Conservation (phyloP, 2,329 filamentous ascomycete species). For the Verticillium nonalfalfae region DNA sequence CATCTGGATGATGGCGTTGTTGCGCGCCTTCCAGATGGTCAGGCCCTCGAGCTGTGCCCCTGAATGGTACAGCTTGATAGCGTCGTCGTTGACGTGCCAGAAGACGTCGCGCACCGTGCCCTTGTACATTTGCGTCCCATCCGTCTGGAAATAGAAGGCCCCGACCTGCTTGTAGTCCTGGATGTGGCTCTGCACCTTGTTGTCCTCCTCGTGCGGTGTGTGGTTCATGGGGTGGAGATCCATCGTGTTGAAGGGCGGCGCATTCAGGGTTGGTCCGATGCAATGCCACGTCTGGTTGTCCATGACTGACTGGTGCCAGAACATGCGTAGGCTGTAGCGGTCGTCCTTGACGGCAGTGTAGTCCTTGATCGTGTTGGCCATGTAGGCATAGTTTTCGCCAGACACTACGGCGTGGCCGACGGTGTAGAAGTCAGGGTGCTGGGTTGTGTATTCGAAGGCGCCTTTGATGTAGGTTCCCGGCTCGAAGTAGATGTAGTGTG, state of each 20-base stretch:
- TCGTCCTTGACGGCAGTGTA: slow-evolving; percentile 22
- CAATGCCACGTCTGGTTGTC: slow-evolving; percentile 17
- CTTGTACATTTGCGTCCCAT: slow-evolving; percentile 26
- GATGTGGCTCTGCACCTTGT: slow-evolving; percentile 12
- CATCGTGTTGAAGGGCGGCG: slow-evolving; percentile 29
- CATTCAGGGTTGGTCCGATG: slow-evolving; percentile 21
- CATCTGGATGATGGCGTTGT: slow-evolving; percentile 25
- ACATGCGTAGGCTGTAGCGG: slow-evolving; percentile 22
- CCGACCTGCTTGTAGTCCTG: slow-evolving; percentile 31
- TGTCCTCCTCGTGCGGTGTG: slow-evolving; percentile 5
- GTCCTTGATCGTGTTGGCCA: slow-evolving; percentile 21
- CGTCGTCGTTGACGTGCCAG: slow-evolving; percentile 27
- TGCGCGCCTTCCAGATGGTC: slow-evolving; percentile 22
- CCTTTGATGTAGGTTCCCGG: slow-evolving; percentile 29
- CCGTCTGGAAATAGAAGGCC: slow-evolving; percentile 27
- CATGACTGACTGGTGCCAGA: slow-evolving; percentile 14
- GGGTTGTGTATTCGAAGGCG: slow-evolving; percentile 22
- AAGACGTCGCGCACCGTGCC: slow-evolving; percentile 23
- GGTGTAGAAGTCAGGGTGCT: slow-evolving; percentile 17
- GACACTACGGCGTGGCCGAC: slow-evolving; percentile 27
- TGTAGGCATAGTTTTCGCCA: slow-evolving; percentile 29
- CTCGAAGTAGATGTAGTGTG: slow-evolving; percentile 20
- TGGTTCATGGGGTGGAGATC: slow-evolving; percentile 18
- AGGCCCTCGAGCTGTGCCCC: slow-evolving; percentile 15
- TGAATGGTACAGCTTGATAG: slow-evolving; percentile 27